These are phyloP conservation scores for Vaccinium vitisidaea DNA, from an alignment of 148 eudicot genomes.

Conservation along the genomic window DNA sequence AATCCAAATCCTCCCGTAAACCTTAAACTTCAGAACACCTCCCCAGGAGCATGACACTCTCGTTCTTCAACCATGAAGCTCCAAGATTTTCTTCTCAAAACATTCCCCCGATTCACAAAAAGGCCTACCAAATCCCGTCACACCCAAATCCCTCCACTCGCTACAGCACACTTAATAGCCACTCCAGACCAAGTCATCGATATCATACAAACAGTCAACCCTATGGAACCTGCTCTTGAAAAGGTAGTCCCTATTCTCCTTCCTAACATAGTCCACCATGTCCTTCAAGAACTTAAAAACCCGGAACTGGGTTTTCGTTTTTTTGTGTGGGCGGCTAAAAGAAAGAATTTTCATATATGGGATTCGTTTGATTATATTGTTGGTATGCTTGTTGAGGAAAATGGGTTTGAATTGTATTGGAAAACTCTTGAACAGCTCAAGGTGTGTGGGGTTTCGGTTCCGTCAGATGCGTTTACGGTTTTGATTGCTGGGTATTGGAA, in stretches of 20 bases:
- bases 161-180: slow-evolving; percentile 19
- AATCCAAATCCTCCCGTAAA: not conserved
- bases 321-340: slow-evolving; percentile 60
- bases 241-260: slow-evolving; percentile 29
- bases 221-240: slow-evolving; percentile 51
- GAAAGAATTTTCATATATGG: slow-evolving; percentile 30
- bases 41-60: not conserved
- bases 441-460: slow-evolving; percentile 26
- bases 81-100: slow-evolving; percentile 18
- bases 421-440: slow-evolving; percentile 51
- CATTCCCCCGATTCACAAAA: slow-evolving; percentile 4
- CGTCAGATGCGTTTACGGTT: slow-evolving; percentile 53
- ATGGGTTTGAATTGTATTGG: slow-evolving; percentile 63
- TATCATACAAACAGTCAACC: slow-evolving; percentile 32
- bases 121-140: not conserved
- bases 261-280: slow-evolving; percentile 30
- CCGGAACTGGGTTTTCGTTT: slow-evolving; percentile 56
- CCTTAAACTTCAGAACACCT: not conserved
- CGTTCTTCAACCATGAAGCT: slow-evolving; percentile 23
- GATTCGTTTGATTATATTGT: slow-evolving; percentile 34
- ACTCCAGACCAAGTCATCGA: slow-evolving; percentile 27
- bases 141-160: not conserved
- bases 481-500: slow-evolving; percentile 61
- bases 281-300: slow-evolving; percentile 32
- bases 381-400: slow-evolving; percentile 30